Evolutionary conservation across 116 monocot species (phyloP).

Genomic region (Trichopus zeylanicus): DNA sequence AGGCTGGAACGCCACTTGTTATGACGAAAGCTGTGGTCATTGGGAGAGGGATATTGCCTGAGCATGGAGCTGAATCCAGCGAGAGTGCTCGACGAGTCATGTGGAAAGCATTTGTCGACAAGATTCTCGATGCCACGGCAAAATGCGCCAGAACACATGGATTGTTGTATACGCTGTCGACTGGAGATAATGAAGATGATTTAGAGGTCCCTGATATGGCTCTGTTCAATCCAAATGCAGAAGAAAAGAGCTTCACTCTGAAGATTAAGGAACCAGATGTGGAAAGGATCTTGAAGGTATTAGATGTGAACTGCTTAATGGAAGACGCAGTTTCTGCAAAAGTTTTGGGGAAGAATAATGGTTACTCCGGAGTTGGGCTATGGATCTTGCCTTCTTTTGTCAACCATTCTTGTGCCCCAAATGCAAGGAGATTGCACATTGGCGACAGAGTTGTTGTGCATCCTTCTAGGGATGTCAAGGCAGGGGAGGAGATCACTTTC

Average conservation of each 20-base stretch:
- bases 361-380: slow-evolving; percentile 48
- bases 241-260: slow-evolving; percentile 1
- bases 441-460: slow-evolving; percentile 56
- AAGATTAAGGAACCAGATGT: slow-evolving; percentile 14
- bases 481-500: slow-evolving; percentile 72
- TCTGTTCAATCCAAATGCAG: slow-evolving; percentile 34
- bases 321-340: slow-evolving; percentile 41
- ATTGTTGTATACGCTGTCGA: slow-evolving; percentile 50
- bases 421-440: slow-evolving; percentile 59
- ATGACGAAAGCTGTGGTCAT: slow-evolving; percentile 57
- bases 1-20: slow-evolving; percentile 49
- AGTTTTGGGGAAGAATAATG: slow-evolving; percentile 31
- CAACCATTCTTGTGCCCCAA: slow-evolving; percentile 80
- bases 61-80: slow-evolving; percentile 6
- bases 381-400: slow-evolving; percentile 77
- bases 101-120: slow-evolving; percentile 87
- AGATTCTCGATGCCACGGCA: slow-evolving; percentile 33
- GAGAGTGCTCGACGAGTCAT: slow-evolving; percentile 41
- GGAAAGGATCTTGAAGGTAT: slow-evolving; percentile 51
- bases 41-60: slow-evolving; percentile 56
- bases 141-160: slow-evolving; percentile 34
- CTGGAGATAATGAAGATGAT: slow-evolving; percentile 32
- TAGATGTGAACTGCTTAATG: slow-evolving; percentile 76
- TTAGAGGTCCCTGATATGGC: slow-evolving; percentile 44
- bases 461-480: slow-evolving; percentile 63